phyloP scores from a whole-genome alignment of 805 yeast genomes.

The Schwanniomyces yamadae region DNA sequence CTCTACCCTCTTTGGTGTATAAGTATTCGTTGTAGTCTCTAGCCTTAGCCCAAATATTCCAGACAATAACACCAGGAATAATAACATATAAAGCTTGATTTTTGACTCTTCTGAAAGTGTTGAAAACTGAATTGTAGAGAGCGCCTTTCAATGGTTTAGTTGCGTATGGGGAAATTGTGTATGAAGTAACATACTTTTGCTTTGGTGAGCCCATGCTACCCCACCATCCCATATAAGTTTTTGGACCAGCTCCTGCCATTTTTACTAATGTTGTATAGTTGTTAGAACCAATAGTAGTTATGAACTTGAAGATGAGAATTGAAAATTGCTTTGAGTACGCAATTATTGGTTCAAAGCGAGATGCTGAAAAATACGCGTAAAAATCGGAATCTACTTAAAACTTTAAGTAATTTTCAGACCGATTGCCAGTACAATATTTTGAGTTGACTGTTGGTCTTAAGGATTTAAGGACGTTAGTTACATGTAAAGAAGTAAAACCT shows the following conservation, averaged over 20 bases:
- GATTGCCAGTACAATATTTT: not conserved
- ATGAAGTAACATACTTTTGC: constrained; percentile 82
- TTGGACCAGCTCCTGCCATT: constrained; percentile 48
- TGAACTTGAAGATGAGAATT: no score
- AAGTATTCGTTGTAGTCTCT: constrained; percentile 89
- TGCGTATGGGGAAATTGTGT: constrained; percentile 91
- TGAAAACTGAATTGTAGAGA: constrained; percentile 82
- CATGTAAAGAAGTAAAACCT: constrained; percentile 2
- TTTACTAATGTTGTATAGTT: constrained; percentile 7
- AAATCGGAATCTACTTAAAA: not conserved
- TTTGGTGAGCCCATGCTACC: constrained; percentile 85
- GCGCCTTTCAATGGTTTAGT: constrained; percentile 89
- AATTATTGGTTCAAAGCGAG: not conserved
- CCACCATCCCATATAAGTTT: constrained; percentile 96
- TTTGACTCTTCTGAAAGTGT: constrained; percentile 91
- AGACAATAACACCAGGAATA: constrained; percentile 76
- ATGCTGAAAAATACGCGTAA: constrained; percentile 1
- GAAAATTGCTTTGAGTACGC: not conserved
- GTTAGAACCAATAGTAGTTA: no score
- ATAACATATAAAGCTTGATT: constrained; percentile 76
- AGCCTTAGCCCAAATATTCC: constrained; percentile 84
- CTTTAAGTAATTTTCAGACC: constrained; percentile 1
- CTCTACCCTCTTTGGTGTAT: constrained; percentile 97
- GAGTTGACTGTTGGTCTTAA: no score
- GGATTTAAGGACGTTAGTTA: no score